Conservation (phyloP, 1,284 basidiomycete species). For the Trametes polyzona region DNA sequence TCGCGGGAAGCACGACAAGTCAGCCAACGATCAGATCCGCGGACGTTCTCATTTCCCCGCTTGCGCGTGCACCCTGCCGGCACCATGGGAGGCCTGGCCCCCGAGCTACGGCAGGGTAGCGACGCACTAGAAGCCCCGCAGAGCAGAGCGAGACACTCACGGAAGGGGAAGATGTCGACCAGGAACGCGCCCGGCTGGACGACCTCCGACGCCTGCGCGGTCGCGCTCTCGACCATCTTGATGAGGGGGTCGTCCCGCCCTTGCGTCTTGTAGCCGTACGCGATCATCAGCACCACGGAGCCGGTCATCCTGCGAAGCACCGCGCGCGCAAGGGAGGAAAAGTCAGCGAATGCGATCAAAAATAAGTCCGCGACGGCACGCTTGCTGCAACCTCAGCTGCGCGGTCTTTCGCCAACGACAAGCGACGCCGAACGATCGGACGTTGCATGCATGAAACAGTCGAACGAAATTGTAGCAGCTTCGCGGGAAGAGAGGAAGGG, state of each 20-base stretch:
- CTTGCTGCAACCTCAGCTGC: too few relatives aligned
- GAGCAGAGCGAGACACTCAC: slow-evolving; percentile 17
- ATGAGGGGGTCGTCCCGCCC: slow-evolving; percentile 62
- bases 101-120: too few relatives aligned
- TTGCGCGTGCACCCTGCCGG: too few relatives aligned
- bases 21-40: too few relatives aligned
- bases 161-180: slow-evolving; percentile 40
- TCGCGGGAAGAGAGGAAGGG: background rate
- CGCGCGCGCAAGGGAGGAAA: background rate
- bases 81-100: too few relatives aligned
- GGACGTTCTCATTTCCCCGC: too few relatives aligned
- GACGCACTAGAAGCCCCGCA: too few relatives aligned
- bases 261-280: slow-evolving; percentile 63
- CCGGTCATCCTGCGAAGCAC: slow-evolving; percentile 52
- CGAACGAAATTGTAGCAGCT: background rate
- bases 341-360: slow-evolving; percentile 55
- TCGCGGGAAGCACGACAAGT: too few relatives aligned
- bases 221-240: slow-evolving; percentile 57
- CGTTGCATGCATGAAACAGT: too few relatives aligned
- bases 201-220: slow-evolving; percentile 60
- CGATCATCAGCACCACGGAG: slow-evolving; percentile 60
- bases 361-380: slow-evolving; percentile 50
- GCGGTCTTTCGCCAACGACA: too few relatives aligned
- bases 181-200: slow-evolving; percentile 44
- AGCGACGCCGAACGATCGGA: background rate